Evolutionary conservation across 2,329 filamentous ascomycete genomes (phyloP).

Genomic region (Acephala macrosclerotiorum): DNA sequence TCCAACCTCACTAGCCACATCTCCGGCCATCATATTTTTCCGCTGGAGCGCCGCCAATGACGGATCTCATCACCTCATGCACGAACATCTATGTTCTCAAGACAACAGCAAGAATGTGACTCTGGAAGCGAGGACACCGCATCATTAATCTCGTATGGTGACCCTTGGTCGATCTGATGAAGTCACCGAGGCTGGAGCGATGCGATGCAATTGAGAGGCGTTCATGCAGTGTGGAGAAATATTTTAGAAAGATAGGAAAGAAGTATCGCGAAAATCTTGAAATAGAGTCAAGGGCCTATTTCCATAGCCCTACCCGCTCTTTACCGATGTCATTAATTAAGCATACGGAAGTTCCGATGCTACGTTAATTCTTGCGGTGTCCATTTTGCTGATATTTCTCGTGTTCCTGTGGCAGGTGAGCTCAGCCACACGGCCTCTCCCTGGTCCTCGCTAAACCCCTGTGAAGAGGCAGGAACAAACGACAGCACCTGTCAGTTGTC

Average conservation of each 20-base stretch:
- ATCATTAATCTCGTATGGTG: not conserved
- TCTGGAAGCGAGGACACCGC: conserved; percentile 1
- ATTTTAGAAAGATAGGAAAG: not conserved
- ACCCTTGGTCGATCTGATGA: not conserved
- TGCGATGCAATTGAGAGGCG: too few relatives aligned
- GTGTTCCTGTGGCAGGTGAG: conserved; percentile 1
- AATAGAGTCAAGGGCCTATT: conserved; percentile 4
- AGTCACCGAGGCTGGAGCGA: not conserved
- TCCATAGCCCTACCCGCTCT: conserved; percentile 5
- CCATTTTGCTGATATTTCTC: not conserved
- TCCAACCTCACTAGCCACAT: conserved; percentile 7
- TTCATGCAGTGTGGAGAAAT: not conserved
- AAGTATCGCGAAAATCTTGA: not conserved
- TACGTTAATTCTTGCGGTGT: not conserved
- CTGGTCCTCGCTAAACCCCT: conserved; percentile 10
- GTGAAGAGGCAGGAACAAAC: conserved; percentile 3
- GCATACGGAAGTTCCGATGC: conserved; percentile 4
- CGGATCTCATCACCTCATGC: conserved; percentile 6
- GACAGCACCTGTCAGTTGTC: conserved; percentile 11
- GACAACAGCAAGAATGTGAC: conserved; percentile 1
- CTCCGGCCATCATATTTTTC: not conserved
- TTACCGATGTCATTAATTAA: conserved; percentile 1
- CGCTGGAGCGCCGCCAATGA: conserved; percentile 1
- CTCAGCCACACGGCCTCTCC: conserved; percentile 20
- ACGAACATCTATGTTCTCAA: not conserved